Percentiles rank a stretch among this genome's conserved stretches.
phyloP scores from a whole-genome alignment of 306 rosid species.

The Vigna angularis region DNA sequence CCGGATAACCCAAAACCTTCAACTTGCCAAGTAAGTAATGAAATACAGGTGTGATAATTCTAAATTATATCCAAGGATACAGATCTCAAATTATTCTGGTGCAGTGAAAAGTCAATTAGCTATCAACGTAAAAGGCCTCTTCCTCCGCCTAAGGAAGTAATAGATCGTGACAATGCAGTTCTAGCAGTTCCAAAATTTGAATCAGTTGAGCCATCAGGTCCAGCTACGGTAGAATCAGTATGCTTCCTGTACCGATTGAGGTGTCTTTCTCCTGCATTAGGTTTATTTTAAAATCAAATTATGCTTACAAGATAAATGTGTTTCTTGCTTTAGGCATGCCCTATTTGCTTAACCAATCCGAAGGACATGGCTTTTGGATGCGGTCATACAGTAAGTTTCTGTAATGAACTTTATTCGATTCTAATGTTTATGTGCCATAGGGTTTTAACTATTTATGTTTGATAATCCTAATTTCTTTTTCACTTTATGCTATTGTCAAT shows the following conservation, averaged over 20 bases:
- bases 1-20: constrained; percentile 63
- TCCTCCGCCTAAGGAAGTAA: constrained; percentile 75
- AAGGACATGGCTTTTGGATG: constrained; percentile 96
- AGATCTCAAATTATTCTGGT: constrained; percentile 30
- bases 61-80: constrained; percentile 13
- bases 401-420: neutral
- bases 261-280: constrained; percentile 27
- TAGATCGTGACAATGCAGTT: constrained; percentile 65
- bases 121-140: constrained; percentile 56
- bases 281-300: constrained; percentile 31
- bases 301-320: constrained; percentile 30
- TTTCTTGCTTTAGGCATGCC: constrained; percentile 68
- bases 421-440: neutral
- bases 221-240: constrained; percentile 64
- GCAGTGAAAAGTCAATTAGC: constrained; percentile 52
- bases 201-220: constrained; percentile 55
- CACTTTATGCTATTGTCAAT: neutral
- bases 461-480: neutral
- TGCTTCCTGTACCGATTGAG: constrained; percentile 17
- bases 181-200: constrained; percentile 49
- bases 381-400: constrained; percentile 79
- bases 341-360: constrained; percentile 80
- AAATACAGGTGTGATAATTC: constrained; percentile 22
- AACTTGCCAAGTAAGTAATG: constrained; percentile 51
- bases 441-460: neutral